Percentiles rank a stretch among this genome's conserved stretches.
These are phyloP conservation scores for Blastomyces percursus DNA, from an alignment of 2,329 filamentous ascomycete species.

Conservation along the genomic window DNA sequence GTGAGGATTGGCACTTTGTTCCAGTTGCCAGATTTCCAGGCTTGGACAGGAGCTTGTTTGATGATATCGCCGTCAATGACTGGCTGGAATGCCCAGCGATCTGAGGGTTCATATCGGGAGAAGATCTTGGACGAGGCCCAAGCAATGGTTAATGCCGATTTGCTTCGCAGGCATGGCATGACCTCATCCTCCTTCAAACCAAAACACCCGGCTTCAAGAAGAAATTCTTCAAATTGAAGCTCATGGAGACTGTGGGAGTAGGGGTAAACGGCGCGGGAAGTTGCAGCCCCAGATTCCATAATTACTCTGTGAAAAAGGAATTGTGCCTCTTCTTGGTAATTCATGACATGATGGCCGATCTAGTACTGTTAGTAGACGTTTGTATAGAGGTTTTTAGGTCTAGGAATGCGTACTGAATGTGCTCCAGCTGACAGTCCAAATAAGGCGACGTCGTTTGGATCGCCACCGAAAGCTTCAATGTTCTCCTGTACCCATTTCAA, in stretches of 20 bases:
- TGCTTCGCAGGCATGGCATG: slow-evolving; percentile 33
- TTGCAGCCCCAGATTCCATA: slow-evolving; percentile 38
- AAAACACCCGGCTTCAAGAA: slow-evolving; percentile 27
- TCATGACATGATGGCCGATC: slow-evolving; percentile 58
- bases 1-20: slow-evolving; percentile 54
- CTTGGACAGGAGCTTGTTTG: slow-evolving; percentile 45
- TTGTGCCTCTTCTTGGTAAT: slow-evolving; percentile 25
- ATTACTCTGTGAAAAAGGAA: slow-evolving; percentile 38
- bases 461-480: slow-evolving; percentile 21
- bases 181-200: slow-evolving; percentile 22
- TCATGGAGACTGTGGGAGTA: slow-evolving; percentile 33
- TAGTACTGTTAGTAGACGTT: slow-evolving; percentile 21
- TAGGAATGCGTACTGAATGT: slow-evolving; percentile 41
- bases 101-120: slow-evolving; percentile 36
- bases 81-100: slow-evolving; percentile 55
- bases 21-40: slow-evolving; percentile 45
- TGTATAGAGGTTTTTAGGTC: slow-evolving; percentile 6
- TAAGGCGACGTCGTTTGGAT: slow-evolving; percentile 27
- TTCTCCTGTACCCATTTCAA: slow-evolving; percentile 26
- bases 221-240: slow-evolving; percentile 36
- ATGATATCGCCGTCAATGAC: slow-evolving; percentile 55
- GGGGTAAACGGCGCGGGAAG: slow-evolving; percentile 38
- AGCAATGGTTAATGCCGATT: slow-evolving; percentile 27
- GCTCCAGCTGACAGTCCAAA: slow-evolving; percentile 31
- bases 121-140: slow-evolving; percentile 36